Evolutionary conservation across 805 yeast genomes (phyloP).

Genomic region (Wilhelminamyces savonicus): DNA sequence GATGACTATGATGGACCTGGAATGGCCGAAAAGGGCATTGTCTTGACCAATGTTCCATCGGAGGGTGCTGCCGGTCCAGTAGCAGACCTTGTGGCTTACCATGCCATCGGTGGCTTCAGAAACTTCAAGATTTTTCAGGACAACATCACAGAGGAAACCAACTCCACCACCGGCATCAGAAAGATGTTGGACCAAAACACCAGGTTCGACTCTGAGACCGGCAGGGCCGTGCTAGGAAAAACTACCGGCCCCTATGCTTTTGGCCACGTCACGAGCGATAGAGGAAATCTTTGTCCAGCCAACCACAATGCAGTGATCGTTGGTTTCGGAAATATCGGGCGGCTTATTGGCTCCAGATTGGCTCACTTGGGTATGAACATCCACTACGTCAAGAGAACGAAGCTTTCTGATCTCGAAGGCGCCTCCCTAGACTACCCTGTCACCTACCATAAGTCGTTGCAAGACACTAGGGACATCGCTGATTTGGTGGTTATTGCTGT

Average conservation of each 20-base stretch:
- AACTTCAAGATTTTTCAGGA: constrained; percentile 44
- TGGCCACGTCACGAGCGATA: constrained; percentile 43
- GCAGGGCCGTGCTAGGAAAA: constrained; percentile 9
- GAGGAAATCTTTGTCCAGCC: constrained; percentile 42
- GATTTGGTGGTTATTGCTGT: constrained; percentile 63
- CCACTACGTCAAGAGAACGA: constrained; percentile 52
- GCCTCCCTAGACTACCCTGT: constrained; percentile 38
- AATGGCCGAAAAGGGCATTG: constrained; percentile 38
- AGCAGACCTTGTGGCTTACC: constrained; percentile 61
- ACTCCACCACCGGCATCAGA: constrained; percentile 45
- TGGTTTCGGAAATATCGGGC: constrained; percentile 76
- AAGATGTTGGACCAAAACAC: constrained; percentile 24
- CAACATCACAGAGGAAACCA: constrained; percentile 25
- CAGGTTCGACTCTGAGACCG: constrained; percentile 24
- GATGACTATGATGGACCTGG: constrained; percentile 43
- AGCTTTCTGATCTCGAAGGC: constrained; percentile 27
- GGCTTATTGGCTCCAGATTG: constrained; percentile 52
- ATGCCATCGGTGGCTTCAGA: constrained; percentile 56
- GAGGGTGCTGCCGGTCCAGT: constrained; percentile 62
- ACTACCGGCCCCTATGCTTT: constrained; percentile 9
- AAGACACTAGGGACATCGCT: constrained; percentile 29
- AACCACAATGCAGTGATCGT: constrained; percentile 57
- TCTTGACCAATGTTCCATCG: constrained; percentile 52
- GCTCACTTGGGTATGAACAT: constrained; percentile 58
- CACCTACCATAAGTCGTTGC: constrained; percentile 30